Conservation (phyloP, 768 basidiomycete genomes). For the Agaricus sinodeliciosus region DNA sequence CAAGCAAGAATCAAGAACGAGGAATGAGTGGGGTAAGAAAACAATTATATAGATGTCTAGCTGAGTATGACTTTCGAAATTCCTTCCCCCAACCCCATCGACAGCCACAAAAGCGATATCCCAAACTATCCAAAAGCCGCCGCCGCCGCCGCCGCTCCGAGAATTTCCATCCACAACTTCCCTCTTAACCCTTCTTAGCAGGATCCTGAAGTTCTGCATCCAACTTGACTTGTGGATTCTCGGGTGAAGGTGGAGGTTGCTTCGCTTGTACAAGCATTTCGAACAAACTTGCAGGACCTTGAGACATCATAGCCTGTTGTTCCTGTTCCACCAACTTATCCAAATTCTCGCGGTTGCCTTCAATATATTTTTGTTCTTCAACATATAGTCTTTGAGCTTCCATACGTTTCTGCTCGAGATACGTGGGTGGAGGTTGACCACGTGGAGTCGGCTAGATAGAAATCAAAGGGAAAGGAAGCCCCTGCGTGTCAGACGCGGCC, state of each 20-base stretch:
- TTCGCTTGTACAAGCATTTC: conserved; percentile 33
- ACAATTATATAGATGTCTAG: not conserved
- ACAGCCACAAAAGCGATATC: not conserved
- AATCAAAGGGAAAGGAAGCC: not conserved
- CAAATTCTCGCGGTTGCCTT: conserved; percentile 27
- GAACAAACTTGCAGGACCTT: conserved; percentile 41
- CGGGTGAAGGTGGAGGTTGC: not conserved
- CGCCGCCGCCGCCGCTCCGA: too few relatives aligned
- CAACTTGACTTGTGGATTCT: not conserved
- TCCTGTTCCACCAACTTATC: conserved; percentile 23
- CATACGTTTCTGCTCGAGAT: conserved; percentile 44
- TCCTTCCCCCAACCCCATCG: not conserved
- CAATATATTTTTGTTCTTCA: conserved; percentile 45
- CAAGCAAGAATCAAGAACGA: not conserved
- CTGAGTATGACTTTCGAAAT: too few relatives aligned
- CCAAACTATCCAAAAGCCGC: too few relatives aligned
- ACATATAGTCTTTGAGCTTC: conserved; percentile 45
- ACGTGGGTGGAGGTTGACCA: conserved; percentile 36
- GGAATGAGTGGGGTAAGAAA: conserved; percentile 4
- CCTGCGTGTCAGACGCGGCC: not conserved
- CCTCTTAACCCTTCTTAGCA: conserved; percentile 1
- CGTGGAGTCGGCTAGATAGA: conserved; percentile 17
- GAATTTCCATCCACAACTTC: not conserved
- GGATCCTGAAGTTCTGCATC: not conserved
- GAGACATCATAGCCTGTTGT: conserved; percentile 32